Evolutionary conservation across 495 filamentous ascomycete genomes (phyloP), one percentile per base, ranked within the genome.

Genomic region (Mycothermus thermophilus): DNA sequence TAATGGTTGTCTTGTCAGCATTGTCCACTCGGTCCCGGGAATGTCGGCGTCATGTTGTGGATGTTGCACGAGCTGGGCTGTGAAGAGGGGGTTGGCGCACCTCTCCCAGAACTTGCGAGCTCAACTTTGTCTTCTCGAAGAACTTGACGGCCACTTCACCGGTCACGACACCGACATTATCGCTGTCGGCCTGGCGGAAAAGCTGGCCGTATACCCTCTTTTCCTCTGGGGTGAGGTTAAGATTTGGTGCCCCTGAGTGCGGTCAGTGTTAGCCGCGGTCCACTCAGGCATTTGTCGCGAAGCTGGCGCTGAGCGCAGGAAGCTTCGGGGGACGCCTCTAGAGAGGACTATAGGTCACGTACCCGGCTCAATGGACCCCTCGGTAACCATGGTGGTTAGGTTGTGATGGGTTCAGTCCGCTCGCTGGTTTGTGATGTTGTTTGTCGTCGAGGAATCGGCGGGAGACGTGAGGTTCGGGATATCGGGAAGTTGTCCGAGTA

Each of bases 91-190:
- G n/a, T n/a, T n/a, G n/a, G n/a, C n/a, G n/a, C n/a, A 92, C 85
- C 77, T 94, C 80, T 52, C 90, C 90, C 44, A 97, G 68, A 17
- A 88, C 71, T 36, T 80, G 72, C 28, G 84, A 79, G 32, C 84
- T 71, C 20, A 97, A 66, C 42, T 80, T 74, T 18, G 90, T 95
- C 72, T 88, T 92, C 59, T 96, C 87, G 48, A 97, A 97, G 66
- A 97, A 96, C 46, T 87, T 85, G 46, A 96, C 92, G 6, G 90
- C 90, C 35, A 93, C 68, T 56, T 96, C 90, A 44, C 92, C 90
- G 10, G 88, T 94, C 9, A 97, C 83, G 30, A 95, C 84, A n/a
- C 85, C 83, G 13, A 93, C 72, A 48, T 70, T 77, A 39, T 93
- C 90, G 19, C 76, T 77, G 51, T 96, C 92, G 25, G 90, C 90